A percentile compares a stretch with the other conserved stretches of the same genome.
These are phyloP conservation scores for Mucor circinelloides DNA, from an alignment of 371 early-diverging fungal genomes.

Conservation along the genomic window DNA sequence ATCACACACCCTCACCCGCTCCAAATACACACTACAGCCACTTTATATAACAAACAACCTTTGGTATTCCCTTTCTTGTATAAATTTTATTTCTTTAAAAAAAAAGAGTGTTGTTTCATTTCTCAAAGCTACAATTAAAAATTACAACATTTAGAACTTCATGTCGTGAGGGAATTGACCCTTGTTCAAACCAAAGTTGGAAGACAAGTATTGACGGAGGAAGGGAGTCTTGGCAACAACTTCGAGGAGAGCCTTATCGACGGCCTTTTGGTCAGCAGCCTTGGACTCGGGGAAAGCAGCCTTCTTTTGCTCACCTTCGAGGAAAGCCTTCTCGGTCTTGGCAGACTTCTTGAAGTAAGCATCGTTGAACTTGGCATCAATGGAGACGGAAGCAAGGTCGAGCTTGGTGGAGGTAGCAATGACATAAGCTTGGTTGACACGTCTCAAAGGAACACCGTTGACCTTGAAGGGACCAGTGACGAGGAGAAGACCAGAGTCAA, in stretches of 20 bases:
- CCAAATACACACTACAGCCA: background rate
- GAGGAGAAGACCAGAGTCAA: conserved; percentile 91
- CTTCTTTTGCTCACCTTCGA: conserved; percentile 77
- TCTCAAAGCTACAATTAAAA: conserved; percentile 2
- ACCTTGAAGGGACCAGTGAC: conserved; percentile 97
- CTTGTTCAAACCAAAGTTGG: conserved; percentile 88
- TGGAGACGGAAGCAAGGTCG: conserved; percentile 76
- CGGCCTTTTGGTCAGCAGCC: conserved; percentile 83
- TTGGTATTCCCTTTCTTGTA: background rate
- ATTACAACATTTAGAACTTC: conserved; percentile 75
- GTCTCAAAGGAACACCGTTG: conserved; percentile 97
- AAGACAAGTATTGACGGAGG: conserved; percentile 83
- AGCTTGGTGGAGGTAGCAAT: conserved; percentile 98
- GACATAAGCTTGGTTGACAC: conserved; percentile 98
- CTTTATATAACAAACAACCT: background rate
- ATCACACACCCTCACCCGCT: too few relatives aligned
- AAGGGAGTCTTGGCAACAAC: conserved; percentile 81
- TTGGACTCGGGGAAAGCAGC: conserved; percentile 66
- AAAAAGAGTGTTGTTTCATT: background rate
- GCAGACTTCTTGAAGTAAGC: conserved; percentile 85
- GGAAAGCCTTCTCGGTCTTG: conserved; percentile 86
- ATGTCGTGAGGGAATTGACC: conserved; percentile 94
- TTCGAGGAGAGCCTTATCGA: conserved; percentile 83
- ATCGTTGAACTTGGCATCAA: conserved; percentile 86
- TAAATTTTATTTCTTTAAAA: background rate